Evolutionary conservation across 371 early-diverging fungal species (phyloP).

Genomic region (Homolaphlyctis polyrhiza): DNA sequence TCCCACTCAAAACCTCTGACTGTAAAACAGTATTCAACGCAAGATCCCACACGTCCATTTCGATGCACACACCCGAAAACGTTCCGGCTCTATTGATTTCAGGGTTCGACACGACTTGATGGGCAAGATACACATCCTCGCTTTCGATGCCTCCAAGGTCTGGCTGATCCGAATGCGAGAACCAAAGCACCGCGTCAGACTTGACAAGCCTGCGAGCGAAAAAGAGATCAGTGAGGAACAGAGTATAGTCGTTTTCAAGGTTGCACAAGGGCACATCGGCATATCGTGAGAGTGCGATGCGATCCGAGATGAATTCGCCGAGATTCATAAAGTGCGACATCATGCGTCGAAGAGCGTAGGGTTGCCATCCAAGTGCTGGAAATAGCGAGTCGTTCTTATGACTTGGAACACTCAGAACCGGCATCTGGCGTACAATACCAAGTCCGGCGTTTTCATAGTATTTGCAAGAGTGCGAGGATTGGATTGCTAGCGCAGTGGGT

Average conservation of each 20-base stretch:
- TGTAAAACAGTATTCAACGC: conserved; percentile 78
- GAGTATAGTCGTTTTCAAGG: conserved; percentile 68
- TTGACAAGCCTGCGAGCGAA: conserved; percentile 71
- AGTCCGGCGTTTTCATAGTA: conserved; percentile 8
- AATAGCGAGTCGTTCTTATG: conserved; percentile 55
- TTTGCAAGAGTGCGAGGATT: conserved; percentile 13
- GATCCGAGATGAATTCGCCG: conserved; percentile 67
- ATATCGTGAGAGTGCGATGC: conserved; percentile 71
- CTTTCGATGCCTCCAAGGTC: conserved; percentile 89
- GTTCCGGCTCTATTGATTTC: conserved; percentile 73
- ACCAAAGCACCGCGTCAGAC: conserved; percentile 86
- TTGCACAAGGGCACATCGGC: conserved; percentile 89
- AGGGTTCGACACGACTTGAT: conserved; percentile 51
- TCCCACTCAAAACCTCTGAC: conserved; percentile 65
- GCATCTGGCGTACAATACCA: conserved; percentile 56
- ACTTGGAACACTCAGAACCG: conserved; percentile 59
- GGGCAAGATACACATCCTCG: conserved; percentile 62
- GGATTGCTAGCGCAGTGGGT: conserved; percentile 65
- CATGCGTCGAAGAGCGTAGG: conserved; percentile 60
- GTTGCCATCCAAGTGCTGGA: conserved; percentile 85
- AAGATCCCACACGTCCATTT: conserved; percentile 74
- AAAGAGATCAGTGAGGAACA: conserved; percentile 77
- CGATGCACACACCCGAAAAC: conserved; percentile 75
- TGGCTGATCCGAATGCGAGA: conserved; percentile 71
- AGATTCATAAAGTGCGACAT: conserved; percentile 66